Evolutionary conservation across 2,329 filamentous ascomycete genomes (phyloP), one percentile per base, ranked within the genome.

Genomic region (Colletotrichum tropicicola): DNA sequence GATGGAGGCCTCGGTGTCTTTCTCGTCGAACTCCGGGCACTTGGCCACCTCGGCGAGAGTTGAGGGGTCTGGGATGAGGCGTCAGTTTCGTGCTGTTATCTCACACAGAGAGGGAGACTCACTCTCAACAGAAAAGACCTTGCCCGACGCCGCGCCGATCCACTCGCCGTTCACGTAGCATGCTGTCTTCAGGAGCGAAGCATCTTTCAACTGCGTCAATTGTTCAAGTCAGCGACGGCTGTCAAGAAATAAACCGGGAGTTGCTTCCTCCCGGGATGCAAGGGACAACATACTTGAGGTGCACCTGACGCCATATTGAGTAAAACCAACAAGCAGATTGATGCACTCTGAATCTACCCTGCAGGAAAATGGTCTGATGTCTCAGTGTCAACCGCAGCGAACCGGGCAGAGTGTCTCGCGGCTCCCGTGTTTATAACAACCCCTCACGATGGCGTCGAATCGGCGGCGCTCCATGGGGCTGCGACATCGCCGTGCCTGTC

Each of bases 111-210:
- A 17, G 12, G 12, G 19, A 13, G 21, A 41, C 62, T 55, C 17
- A 89, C 87, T 88, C 69, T 85, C 82, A 61, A 94, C 89, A 71
- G 92, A 86, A 74, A 94, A 95, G 45, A 87, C 91, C 82, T 92
- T 85, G 68, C 90, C 89, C 2, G 90, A 92, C 71, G 87, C 85
- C 66, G 91, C 91, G 69, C 81, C 81, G 61, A 93, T 85, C 89
- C 91, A 95, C 83, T 92, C 83, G 72, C 92, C 92, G 76, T 94
- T 91, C 73, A 94, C 87, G 73, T 91, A 94, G 66, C 87, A 83
- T 74, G 91, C 84, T 67, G 85, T 85, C 77, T 91, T 93, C 71
- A 94, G 83, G 52, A 95, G 84, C 35, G 86, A 87, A 64, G 83
- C 80, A 71, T 91, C 89, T 75, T 85, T 87, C 68, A 90, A 80